Percentiles rank a stretch among this genome's conserved stretches.
Conservation (phyloP, 2,329 filamentous ascomycete species). For the Aspergillus glaucus region DNA sequence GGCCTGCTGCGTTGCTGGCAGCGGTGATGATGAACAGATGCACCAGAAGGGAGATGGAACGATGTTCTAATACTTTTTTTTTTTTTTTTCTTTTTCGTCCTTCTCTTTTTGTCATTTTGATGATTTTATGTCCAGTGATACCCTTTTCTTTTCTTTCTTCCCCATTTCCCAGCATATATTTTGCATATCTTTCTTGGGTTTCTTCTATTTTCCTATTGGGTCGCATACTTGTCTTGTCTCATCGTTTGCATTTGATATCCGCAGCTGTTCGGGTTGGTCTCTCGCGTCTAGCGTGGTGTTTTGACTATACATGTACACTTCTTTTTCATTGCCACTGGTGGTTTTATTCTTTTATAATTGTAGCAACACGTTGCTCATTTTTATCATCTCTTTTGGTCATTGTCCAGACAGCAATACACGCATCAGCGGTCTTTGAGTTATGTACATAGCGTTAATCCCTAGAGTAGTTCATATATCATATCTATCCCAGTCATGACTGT, state of each 20-base stretch:
- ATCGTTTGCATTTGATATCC: not conserved
- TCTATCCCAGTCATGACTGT: not conserved
- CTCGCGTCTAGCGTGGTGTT: too few relatives aligned
- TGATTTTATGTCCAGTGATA: conserved; percentile 21
- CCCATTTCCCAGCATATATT: conserved; percentile 4
- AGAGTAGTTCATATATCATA: too few relatives aligned
- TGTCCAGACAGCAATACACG: conserved; percentile 6
- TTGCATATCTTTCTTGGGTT: not conserved
- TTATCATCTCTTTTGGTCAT: too few relatives aligned
- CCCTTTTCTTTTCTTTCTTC: conserved; percentile 13
- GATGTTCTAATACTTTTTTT: conserved; percentile 15
- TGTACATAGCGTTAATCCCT: conserved; percentile 19
- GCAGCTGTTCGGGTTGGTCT: too few relatives aligned
- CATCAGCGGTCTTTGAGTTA: conserved; percentile 15
- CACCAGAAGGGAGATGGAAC: conserved; percentile 10
- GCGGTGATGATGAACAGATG: conserved; percentile 8
- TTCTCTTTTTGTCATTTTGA: conserved; percentile 6
- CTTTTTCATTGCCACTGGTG: too few relatives aligned
- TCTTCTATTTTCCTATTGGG: conserved; percentile 7
- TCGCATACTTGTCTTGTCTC: conserved; percentile 8
- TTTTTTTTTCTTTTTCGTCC: conserved; percentile 17
- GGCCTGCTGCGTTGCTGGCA: conserved; percentile 21
- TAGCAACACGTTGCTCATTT: too few relatives aligned
- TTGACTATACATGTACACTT: too few relatives aligned
- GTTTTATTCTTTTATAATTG: too few relatives aligned